Evolutionary conservation across 2,329 filamentous ascomycete species (phyloP).

Genomic region (Thelonectria olida): DNA sequence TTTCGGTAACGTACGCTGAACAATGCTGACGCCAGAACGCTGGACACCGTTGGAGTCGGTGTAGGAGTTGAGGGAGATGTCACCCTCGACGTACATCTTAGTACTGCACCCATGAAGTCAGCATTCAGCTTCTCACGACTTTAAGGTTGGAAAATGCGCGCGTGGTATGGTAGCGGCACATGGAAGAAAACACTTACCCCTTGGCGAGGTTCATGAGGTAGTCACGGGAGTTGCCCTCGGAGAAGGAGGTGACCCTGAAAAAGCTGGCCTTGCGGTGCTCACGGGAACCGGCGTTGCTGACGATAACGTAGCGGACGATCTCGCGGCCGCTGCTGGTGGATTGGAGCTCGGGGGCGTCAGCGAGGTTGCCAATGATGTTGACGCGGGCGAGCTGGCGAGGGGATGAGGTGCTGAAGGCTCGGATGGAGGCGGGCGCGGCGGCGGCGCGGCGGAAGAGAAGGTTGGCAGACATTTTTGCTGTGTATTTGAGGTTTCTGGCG

Average conservation of each 20-base stretch:
- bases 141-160: neutral
- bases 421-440: conserved; percentile 60
- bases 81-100: conserved; percentile 84
- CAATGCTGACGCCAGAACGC: conserved; percentile 71
- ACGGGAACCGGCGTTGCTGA: conserved; percentile 69
- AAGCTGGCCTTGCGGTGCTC: conserved; percentile 84
- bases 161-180: neutral
- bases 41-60: conserved; percentile 77
- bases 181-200: conserved; percentile 72
- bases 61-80: conserved; percentile 74
- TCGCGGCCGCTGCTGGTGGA: conserved; percentile 77
- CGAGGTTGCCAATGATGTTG: conserved; percentile 87
- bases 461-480: conserved; percentile 55
- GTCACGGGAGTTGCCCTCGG: conserved; percentile 75
- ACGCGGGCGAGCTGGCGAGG: conserved; percentile 77
- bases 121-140: neutral
- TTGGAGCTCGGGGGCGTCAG: conserved; percentile 78
- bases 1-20: conserved; percentile 76
- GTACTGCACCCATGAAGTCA: conserved; percentile 63
- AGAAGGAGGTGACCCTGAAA: conserved; percentile 83
- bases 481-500: neutral
- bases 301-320: conserved; percentile 80
- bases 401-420: conserved; percentile 80
- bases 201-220: conserved; percentile 79
- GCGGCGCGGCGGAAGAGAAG: conserved; percentile 62